Evolutionary conservation across 495 filamentous ascomycete genomes (phyloP).

Genomic region (Hypoxylon subgilvum): DNA sequence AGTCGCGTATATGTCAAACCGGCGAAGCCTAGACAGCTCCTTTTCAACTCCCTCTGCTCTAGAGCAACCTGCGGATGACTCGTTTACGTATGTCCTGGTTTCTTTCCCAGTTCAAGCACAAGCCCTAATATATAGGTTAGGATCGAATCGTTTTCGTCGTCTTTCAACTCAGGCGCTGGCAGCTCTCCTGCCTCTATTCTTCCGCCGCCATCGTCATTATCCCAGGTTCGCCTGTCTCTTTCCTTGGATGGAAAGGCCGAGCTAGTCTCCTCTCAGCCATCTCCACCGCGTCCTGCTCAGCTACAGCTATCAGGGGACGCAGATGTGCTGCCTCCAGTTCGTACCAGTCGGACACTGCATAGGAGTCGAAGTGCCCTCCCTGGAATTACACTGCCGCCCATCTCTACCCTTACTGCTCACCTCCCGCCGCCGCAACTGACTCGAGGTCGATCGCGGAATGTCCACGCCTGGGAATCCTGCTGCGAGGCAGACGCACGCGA

Average conservation of each 20-base stretch:
- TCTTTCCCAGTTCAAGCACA: not conserved
- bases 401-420: constrained; percentile 64
- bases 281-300: constrained; percentile 63
- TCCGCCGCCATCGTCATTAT: constrained; percentile 47
- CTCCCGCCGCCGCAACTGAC: constrained; percentile 56
- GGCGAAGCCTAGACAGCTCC: constrained; percentile 47
- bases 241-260: constrained; percentile 85
- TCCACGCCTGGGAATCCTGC: constrained; percentile 83
- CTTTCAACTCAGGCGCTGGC: constrained; percentile 41
- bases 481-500: constrained; percentile 75
- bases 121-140: constrained; percentile 31
- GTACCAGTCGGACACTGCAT: constrained; percentile 58
- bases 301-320: constrained; percentile 28
- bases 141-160: constrained; percentile 44
- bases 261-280: constrained; percentile 72
- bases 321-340: constrained; percentile 57
- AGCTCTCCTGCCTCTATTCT: constrained; percentile 37
- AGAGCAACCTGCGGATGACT: constrained; percentile 43
- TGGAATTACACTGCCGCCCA: constrained; percentile 56
- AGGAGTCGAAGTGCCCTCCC: constrained; percentile 60
- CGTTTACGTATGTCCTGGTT: constrained; percentile 40
- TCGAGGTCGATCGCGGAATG: constrained; percentile 78
- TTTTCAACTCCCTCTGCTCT: constrained; percentile 45
- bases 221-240: constrained; percentile 68
- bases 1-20: constrained; percentile 47